Base-by-base conservation (phyloP, 495 filamentous ascomycete species). In the Penicillium bovifimosum region DNA sequence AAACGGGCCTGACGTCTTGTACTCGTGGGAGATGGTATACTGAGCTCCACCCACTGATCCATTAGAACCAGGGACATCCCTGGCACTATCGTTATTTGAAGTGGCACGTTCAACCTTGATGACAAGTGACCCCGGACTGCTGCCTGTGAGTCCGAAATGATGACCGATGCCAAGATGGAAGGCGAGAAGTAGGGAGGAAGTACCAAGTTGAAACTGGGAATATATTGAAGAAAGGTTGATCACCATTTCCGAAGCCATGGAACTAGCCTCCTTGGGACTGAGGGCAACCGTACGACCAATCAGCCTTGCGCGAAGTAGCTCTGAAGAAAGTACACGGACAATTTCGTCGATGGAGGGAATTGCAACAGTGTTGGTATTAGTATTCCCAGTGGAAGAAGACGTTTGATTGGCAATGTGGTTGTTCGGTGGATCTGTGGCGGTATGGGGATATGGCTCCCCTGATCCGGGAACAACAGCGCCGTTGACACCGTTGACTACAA, bases 401-500 rank as follows among this genome's bases (percentile, higher is more conserved):
- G 44, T 16, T 44, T 46, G 34, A 41, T 41, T 32, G 17, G 52
- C 38, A 26, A 55, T 41, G 13, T 27, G 10, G 9, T 18, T 40
- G 1, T 50, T 20, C 5, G 38, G 1, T 27, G 17, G 41, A 10
- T 42, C 32, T 7, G 32, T 47, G 5, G 41, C 28, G 8, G 54
- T 13, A 11, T 16, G 14, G 11, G 34, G 24, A 6, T 39, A 43
- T n/a, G 40, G 18, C 10, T 20, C 47, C 16, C 46, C 45, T 6
- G 17, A 18, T 8, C 50, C 49, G 0, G 55, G 9, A 9, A 59
- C 35, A 9, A 54, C 43, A 9, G 58, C 48, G 8, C 58, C 63
- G 39, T 68, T 72, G 17, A 81, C 77, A 2, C 86, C 87, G 54
- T 90, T 91, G 1, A 91, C 72, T 51, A 86, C 74, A 0, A 90